A percentile compares a stretch with the other conserved stretches of the same genome.
phyloP scores from a whole-genome alignment of 2,329 filamentous ascomycete genomes.

The Seiridium unicorne region DNA sequence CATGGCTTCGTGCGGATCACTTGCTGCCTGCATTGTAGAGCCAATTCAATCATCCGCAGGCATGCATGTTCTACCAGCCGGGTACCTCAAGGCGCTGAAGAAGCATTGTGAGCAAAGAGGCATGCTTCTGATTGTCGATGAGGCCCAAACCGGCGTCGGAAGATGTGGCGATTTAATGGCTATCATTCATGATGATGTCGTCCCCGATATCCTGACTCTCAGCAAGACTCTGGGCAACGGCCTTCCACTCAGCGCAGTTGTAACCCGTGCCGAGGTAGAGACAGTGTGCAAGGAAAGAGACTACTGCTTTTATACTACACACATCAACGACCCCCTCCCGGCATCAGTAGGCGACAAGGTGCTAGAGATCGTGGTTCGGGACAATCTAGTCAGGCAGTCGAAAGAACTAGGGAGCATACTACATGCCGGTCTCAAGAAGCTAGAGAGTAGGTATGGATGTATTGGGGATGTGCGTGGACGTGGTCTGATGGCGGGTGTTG shows the following conservation, averaged over 20 bases:
- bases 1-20: conserved; percentile 55
- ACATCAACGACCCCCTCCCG: conserved; percentile 60
- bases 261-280: conserved; percentile 54
- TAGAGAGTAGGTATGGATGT: conserved; percentile 54
- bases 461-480: conserved; percentile 61
- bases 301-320: conserved; percentile 60
- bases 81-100: conserved; percentile 57
- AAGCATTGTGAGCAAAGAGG: conserved; percentile 51
- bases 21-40: conserved; percentile 64
- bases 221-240: conserved; percentile 63
- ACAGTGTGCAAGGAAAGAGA: conserved; percentile 42
- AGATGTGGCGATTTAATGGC: conserved; percentile 59
- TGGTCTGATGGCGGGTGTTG: conserved; percentile 56
- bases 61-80: conserved; percentile 56
- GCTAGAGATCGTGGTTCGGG: conserved; percentile 58
- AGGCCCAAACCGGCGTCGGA: conserved; percentile 60
- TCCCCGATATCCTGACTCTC: conserved; percentile 59
- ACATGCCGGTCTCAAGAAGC: conserved; percentile 41
- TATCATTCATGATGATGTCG: conserved; percentile 50
- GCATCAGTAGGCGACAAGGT: conserved; percentile 61
- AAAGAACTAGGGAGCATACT: conserved; percentile 42
- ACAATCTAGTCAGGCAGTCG: conserved; percentile 48
- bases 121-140: conserved; percentile 62
- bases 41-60: conserved; percentile 59
- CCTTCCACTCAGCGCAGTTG: conserved; percentile 55